Evolutionary conservation across 1,284 basidiomycete species (phyloP).

Genomic region (Meira nashicola): DNA sequence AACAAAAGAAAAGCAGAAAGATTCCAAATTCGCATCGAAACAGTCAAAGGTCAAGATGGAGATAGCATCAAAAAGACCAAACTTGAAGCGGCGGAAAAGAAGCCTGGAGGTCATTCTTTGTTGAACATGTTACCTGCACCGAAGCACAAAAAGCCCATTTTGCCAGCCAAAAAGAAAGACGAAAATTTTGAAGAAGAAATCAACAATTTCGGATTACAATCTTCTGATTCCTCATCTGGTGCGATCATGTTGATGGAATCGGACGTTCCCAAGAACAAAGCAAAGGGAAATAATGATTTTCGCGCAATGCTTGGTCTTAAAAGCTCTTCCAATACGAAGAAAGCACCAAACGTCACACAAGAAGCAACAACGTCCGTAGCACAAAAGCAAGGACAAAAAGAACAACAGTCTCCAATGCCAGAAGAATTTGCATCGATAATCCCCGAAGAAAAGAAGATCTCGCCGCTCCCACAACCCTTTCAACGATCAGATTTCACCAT

Average conservation of each 20-base stretch:
- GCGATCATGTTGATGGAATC: neutral
- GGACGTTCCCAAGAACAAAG: constrained; percentile 14
- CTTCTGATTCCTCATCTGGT: neutral
- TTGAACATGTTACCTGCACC: constrained; percentile 48
- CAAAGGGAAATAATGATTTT: constrained; percentile 46
- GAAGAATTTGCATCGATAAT: constrained; percentile 1
- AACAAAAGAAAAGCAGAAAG: no score
- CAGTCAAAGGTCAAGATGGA: constrained; percentile 14
- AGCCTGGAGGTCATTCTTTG: constrained; percentile 15
- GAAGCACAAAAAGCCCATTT: neutral
- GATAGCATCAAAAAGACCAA: neutral
- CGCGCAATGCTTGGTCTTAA: constrained; percentile 49
- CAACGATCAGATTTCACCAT: constrained; percentile 16
- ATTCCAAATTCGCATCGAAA: neutral
- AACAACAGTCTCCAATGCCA: neutral
- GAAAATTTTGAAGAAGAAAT: neutral
- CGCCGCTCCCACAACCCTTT: neutral
- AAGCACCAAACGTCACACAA: neutral
- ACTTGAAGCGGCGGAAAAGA: neutral
- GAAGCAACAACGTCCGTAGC: neutral
- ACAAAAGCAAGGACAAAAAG: neutral
- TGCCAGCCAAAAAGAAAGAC: neutral
- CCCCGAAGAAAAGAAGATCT: neutral
- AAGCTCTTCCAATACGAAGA: neutral
- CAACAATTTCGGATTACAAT: constrained; percentile 7